phyloP scores from a whole-genome alignment of 192 early-diverging fungal species.

The Coemansia sp. region DNA sequence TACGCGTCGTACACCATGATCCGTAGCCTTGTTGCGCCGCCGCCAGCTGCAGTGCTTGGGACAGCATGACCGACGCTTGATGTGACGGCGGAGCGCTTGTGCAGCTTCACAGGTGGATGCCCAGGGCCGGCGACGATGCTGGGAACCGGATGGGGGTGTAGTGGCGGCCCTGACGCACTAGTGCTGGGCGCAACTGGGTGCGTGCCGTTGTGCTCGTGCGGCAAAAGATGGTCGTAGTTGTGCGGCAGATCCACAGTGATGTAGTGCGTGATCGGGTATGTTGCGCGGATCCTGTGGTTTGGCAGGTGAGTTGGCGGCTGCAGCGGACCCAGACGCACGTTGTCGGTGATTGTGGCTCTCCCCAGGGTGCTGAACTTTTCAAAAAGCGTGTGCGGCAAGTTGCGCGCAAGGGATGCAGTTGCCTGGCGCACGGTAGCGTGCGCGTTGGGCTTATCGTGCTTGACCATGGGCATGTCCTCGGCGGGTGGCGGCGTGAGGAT shows the following conservation, averaged over 20 bases:
- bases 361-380: slow-evolving; percentile 27
- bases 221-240: slow-evolving; percentile 35
- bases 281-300: slow-evolving; percentile 23
- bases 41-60: background rate
- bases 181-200: background rate
- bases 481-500: slow-evolving; percentile 48
- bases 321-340: slow-evolving; percentile 2
- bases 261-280: slow-evolving; percentile 39
- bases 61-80: background rate
- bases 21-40: slow-evolving; percentile 21
- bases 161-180: background rate
- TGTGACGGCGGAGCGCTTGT: slow-evolving; percentile 7
- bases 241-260: slow-evolving; percentile 39
- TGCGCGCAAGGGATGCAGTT: slow-evolving; percentile 12
- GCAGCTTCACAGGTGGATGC: slow-evolving; percentile 11
- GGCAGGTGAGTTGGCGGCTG: slow-evolving; percentile 31
- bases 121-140: background rate
- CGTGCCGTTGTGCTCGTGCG: slow-evolving; percentile 50
- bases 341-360: slow-evolving; percentile 25
- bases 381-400: slow-evolving; percentile 32
- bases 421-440: slow-evolving; percentile 20
- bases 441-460: slow-evolving; percentile 10
- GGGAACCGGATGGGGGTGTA: slow-evolving; percentile 5
- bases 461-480: slow-evolving; percentile 50
- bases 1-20: slow-evolving; percentile 54